Evolutionary conservation across 768 basidiomycete species (phyloP).

Genomic region (Trametes coccinea): DNA sequence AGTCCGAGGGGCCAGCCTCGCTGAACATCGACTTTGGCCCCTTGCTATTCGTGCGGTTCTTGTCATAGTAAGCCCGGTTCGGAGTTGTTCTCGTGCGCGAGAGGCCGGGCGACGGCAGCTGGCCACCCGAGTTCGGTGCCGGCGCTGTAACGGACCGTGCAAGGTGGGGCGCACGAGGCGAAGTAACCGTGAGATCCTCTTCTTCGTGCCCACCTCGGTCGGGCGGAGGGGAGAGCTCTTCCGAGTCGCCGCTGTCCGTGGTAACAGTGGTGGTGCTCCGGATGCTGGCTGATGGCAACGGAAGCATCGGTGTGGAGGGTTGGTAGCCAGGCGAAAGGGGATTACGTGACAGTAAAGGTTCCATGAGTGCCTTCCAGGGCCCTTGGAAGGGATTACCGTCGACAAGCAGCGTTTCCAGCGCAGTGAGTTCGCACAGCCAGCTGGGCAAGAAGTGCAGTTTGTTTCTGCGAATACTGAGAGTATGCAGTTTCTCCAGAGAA

Average conservation of each 20-base stretch:
- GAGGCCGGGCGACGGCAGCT: slow-evolving; percentile 44
- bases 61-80: slow-evolving; percentile 42
- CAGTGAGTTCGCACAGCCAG: slow-evolving; percentile 89
- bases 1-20: slow-evolving; percentile 21
- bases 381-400: slow-evolving; percentile 96
- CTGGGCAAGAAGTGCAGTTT: slow-evolving; percentile 86
- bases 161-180: slow-evolving; percentile 55
- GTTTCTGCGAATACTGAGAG: slow-evolving; percentile 86
- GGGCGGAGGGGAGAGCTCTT: slow-evolving; percentile 44
- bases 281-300: slow-evolving; percentile 48
- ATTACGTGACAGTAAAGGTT: slow-evolving; percentile 71
- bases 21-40: slow-evolving; percentile 22
- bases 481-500: slow-evolving; percentile 79
- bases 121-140: slow-evolving; percentile 22
- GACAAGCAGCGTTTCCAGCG: slow-evolving; percentile 84
- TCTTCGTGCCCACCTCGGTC: slow-evolving; percentile 47
- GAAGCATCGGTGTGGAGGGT: slow-evolving; percentile 62
- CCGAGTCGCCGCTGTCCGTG: slow-evolving; percentile 50
- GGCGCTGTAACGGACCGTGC: slow-evolving; percentile 50
- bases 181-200: slow-evolving; percentile 70
- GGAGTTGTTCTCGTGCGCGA: slow-evolving; percentile 76
- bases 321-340: slow-evolving; percentile 64
- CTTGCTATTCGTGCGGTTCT: slow-evolving; percentile 28
- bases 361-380: slow-evolving; percentile 88
- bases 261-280: slow-evolving; percentile 46